Evolutionary conservation across 495 filamentous ascomycete species (phyloP).

Genomic region (Sporormia fimetaria): DNA sequence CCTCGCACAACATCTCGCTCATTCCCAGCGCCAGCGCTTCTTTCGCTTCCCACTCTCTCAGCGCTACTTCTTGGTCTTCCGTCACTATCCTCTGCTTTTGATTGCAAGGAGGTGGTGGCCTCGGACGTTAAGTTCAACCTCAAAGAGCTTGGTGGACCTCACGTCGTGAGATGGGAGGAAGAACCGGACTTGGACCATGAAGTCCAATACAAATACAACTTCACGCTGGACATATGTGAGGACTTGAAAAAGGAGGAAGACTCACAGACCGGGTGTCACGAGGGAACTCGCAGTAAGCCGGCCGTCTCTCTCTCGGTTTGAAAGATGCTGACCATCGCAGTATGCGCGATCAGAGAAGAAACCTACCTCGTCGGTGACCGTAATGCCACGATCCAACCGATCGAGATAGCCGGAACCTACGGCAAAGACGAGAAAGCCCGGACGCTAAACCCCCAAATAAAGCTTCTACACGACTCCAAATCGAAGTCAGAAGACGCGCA

Average conservation of each 20-base stretch:
- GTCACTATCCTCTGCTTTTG: constrained; percentile 35
- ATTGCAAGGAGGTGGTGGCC: constrained; percentile 51
- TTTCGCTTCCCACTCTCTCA: constrained; percentile 7
- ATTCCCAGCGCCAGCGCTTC: neutral
- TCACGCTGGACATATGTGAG: constrained; percentile 76
- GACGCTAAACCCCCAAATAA: constrained; percentile 49
- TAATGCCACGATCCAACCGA: constrained; percentile 39
- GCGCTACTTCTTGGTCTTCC: constrained; percentile 37
- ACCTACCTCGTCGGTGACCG: constrained; percentile 35
- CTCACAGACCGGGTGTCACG: constrained; percentile 41
- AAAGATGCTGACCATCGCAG: constrained; percentile 33
- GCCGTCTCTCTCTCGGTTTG: neutral
- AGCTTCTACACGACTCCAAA: constrained; percentile 48
- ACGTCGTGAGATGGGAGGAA: constrained; percentile 51
- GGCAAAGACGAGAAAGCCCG: constrained; percentile 38
- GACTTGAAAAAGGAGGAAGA: constrained; percentile 46
- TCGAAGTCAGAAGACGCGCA: constrained; percentile 46
- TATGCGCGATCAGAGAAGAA: constrained; percentile 63
- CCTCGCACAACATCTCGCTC: constrained; percentile 8
- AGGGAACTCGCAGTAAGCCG: constrained; percentile 52
- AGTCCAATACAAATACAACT: constrained; percentile 59
- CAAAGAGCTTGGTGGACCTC: constrained; percentile 55
- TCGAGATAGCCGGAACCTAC: constrained; percentile 66
- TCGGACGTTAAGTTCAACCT: constrained; percentile 55
- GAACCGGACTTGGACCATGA: constrained; percentile 30